Percentiles rank a stretch among this genome's conserved stretches.
These are phyloP conservation scores for Lagerstroemia speciosa DNA, from an alignment of 345 rosid species.

Conservation along the genomic window DNA sequence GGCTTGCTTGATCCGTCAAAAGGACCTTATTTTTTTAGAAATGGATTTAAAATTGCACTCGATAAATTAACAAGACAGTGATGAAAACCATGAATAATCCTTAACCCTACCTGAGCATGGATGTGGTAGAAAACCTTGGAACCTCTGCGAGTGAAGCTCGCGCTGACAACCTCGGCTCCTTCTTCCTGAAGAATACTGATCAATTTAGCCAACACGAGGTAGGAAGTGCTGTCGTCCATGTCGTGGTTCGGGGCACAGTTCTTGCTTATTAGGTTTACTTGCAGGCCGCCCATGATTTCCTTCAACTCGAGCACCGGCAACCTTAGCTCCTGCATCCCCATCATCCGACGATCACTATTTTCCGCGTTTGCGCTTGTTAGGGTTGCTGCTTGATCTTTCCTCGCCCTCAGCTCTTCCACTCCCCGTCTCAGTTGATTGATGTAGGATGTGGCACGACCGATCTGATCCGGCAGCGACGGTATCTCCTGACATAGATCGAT, in stretches of 20 bases:
- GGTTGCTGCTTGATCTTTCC: slow-evolving; percentile 22
- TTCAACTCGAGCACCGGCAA: too few species aligned
- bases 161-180: slow-evolving; percentile 49
- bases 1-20: too few species aligned
- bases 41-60: too few species aligned
- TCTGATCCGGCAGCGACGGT: slow-evolving; percentile 31
- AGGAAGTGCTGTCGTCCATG: too few species aligned
- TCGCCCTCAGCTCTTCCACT: slow-evolving; percentile 26
- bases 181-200: slow-evolving; percentile 38
- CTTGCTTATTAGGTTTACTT: slow-evolving; percentile 32
- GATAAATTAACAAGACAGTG: too few species aligned
- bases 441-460: slow-evolving; percentile 34
- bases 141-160: slow-evolving; percentile 28
- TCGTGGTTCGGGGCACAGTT: slow-evolving; percentile 19
- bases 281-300: slow-evolving; percentile 21
- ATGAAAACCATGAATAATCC: too few species aligned
- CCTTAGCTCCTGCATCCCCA: too few species aligned
- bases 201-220: slow-evolving; percentile 29
- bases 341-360: not conserved
- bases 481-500: slow-evolving; percentile 19
- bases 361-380: not conserved
- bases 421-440: slow-evolving; percentile 30
- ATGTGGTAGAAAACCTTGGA: slow-evolving; percentile 39
- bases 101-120: slow-evolving; percentile 53
- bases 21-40: too few species aligned